Percentiles rank a stretch among this genome's conserved stretches.
Conservation (phyloP, 495 filamentous ascomycete species). For the Aspergillus sclerotioniger region DNA sequence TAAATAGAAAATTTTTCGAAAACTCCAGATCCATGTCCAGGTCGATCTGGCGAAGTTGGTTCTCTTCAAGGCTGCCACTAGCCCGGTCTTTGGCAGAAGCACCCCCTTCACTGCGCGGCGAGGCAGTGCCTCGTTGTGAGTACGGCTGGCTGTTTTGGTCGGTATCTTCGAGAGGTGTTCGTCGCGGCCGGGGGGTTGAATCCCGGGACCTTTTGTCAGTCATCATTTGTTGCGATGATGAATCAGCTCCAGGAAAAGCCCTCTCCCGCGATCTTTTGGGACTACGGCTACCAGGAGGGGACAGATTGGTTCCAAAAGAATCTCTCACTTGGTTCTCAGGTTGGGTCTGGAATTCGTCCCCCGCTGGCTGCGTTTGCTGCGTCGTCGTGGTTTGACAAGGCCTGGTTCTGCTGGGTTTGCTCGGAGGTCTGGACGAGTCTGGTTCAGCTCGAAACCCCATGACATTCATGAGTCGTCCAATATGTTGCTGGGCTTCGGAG, state of each 20-base stretch:
- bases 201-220: slow-evolving; percentile 10
- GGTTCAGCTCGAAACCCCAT: slow-evolving; percentile 41
- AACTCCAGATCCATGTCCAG: slow-evolving; percentile 43
- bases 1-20: slow-evolving; percentile 37
- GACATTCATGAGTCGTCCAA: slow-evolving; percentile 45
- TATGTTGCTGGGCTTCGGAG: slow-evolving; percentile 49
- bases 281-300: slow-evolving; percentile 20
- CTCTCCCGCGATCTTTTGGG: slow-evolving; percentile 32
- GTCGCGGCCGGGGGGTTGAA: slow-evolving; percentile 9
- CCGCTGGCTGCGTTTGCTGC: slow-evolving; percentile 20
- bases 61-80: slow-evolving; percentile 16
- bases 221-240: neutral
- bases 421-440: slow-evolving; percentile 19
- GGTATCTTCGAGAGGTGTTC: slow-evolving; percentile 26
- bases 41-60: slow-evolving; percentile 30
- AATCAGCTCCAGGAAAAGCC: slow-evolving; percentile 13
- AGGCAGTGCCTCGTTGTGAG: slow-evolving; percentile 16
- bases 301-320: slow-evolving; percentile 24
- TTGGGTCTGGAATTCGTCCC: slow-evolving; percentile 24
- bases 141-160: slow-evolving; percentile 31
- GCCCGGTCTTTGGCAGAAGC: slow-evolving; percentile 12
- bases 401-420: slow-evolving; percentile 22
- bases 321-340: slow-evolving; percentile 16
- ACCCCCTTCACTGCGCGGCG: slow-evolving; percentile 14
- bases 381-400: slow-evolving; percentile 11